Evolutionary conservation across 192 early-diverging fungal genomes (phyloP).

Genomic region (Coemansia sp.): DNA sequence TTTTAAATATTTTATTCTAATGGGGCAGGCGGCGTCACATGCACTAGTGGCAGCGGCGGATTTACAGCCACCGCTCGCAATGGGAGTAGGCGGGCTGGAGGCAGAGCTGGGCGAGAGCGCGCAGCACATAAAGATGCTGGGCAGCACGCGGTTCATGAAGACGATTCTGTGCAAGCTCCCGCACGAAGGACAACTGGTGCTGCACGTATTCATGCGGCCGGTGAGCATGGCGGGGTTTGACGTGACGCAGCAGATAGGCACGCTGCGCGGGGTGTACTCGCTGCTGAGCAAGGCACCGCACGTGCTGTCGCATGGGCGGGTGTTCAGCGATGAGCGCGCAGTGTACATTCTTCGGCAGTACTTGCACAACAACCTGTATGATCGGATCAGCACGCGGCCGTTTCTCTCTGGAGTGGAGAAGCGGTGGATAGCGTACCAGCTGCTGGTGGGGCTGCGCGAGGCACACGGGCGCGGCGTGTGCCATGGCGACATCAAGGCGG

Average conservation of each 20-base stretch:
- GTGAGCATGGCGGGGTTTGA: conserved; percentile 59
- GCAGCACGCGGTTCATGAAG: conserved; percentile 94
- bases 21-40: conserved; percentile 54
- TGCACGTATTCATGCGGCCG: conserved; percentile 94
- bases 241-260: conserved; percentile 29
- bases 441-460: conserved; percentile 80
- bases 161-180: conserved; percentile 82
- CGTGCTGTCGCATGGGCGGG: conserved; percentile 74
- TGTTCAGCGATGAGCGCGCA: conserved; percentile 89
- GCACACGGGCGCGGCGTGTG: conserved; percentile 73
- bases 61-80: conserved; percentile 49
- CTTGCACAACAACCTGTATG: conserved; percentile 93
- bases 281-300: conserved; percentile 73
- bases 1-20: background rate
- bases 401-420: conserved; percentile 87
- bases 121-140: conserved; percentile 63
- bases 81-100: conserved; percentile 48
- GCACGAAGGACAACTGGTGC: conserved; percentile 80
- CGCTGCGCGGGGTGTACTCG: conserved; percentile 31
- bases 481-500: conserved; percentile 97
- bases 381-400: conserved; percentile 95
- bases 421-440: conserved; percentile 93
- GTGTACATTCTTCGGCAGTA: conserved; percentile 90
- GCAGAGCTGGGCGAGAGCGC: conserved; percentile 49
- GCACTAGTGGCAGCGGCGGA: conserved; percentile 52